phyloP scores from a whole-genome alignment of 1,284 basidiomycete species.

The Tilletia caries region DNA sequence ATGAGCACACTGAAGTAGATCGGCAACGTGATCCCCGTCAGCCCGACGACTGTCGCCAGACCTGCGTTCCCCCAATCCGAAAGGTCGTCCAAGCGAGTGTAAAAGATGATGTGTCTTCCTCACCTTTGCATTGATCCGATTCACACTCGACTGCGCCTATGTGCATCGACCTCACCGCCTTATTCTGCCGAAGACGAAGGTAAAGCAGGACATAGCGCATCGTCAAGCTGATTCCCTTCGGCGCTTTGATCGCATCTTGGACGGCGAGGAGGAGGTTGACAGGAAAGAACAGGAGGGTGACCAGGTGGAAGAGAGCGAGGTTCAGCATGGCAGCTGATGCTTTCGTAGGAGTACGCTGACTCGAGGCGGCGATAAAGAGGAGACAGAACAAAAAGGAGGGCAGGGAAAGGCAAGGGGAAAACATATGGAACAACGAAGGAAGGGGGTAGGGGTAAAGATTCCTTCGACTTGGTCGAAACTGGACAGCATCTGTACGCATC shows the following conservation, averaged over 20 bases:
- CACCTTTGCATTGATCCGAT: not conserved
- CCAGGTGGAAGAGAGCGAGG: not conserved
- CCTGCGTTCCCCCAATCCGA: too few relatives aligned
- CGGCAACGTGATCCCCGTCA: slow-evolving; percentile 59
- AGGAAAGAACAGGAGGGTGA: not conserved
- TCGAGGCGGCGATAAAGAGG: too few relatives aligned
- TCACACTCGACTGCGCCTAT: not conserved
- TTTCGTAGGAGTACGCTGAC: too few relatives aligned
- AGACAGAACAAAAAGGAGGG: too few relatives aligned
- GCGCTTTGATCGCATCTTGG: not conserved
- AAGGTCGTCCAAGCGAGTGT: too few relatives aligned
- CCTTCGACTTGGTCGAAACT: too few relatives aligned
- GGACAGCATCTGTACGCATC: too few relatives aligned
- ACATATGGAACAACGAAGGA: too few relatives aligned
- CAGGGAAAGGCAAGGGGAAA: too few relatives aligned
- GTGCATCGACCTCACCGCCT: not conserved
- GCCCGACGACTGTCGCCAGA: too few relatives aligned
- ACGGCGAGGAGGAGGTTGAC: not conserved
- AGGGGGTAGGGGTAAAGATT: too few relatives aligned
- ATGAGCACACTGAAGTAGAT: slow-evolving; percentile 58
- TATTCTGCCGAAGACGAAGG: not conserved
- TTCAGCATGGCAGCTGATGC: not conserved
- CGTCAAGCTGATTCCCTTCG: not conserved
- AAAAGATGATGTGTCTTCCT: not conserved
- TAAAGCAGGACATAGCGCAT: not conserved